Evolutionary conservation across 2,329 filamentous ascomycete genomes (phyloP), one percentile per base, ranked within the genome.

Genomic region (Arthrobotrys pseudoclavata): DNA sequence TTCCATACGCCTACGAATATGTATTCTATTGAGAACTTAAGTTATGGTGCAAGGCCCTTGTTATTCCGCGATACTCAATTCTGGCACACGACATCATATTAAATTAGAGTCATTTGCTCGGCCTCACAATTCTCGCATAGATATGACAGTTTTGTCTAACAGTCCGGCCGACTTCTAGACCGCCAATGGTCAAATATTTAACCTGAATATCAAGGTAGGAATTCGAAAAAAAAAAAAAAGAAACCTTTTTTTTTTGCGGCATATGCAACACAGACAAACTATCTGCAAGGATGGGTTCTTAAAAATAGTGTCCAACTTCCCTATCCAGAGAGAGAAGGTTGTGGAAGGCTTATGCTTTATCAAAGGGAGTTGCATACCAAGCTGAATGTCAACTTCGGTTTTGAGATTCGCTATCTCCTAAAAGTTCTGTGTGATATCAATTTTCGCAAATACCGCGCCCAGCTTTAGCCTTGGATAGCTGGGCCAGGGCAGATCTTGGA

Each of bases 21-120:
- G 15, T 20, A 55, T 22, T 22, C 1, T 22, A 4, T 9, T n/a
- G 18, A 15, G 18, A 34, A 34, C 31, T n/a, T 37, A 22, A 3
- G 29, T 31, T 53, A 29, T 13, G 12, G 7, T 2, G 4, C 9
- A 6, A 29, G 52, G 9, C 37, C 10, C 37, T n/a, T 47, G 42
- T 18, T 47, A n/a, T 71, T 71, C 74, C 61, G 67, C 67, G 67
- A 71, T 15, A 53, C 47, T 50, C 20, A 76, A 40, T 66, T 60
- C 66, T 66, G n/a, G 66, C 24, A 60, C 29, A 31, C 52, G 47
- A 66, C 47, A 62, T 37, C 10, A 42, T 18, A 20, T 24, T 26
- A 18, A 26, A 7, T 20, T 42, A 45, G 9, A 34, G 48, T 48
- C 40, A 48, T 47, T 15, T 63, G 22, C 7, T 31, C 42, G 13